Base-by-base conservation (phyloP, 352 stramenopile genomes). In the Globisporangium perplexum region DNA sequence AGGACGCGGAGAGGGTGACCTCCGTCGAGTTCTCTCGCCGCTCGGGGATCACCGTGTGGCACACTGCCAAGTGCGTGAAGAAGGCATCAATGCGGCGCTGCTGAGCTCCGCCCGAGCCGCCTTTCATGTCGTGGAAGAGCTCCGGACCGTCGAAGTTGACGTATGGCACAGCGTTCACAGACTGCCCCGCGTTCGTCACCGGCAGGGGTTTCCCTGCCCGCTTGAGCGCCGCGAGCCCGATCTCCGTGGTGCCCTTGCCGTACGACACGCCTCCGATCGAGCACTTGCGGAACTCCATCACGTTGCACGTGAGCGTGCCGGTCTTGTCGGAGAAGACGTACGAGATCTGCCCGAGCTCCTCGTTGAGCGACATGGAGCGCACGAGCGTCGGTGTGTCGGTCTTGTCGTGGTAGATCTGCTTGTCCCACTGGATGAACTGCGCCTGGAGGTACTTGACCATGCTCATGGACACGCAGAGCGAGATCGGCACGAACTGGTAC, bases 261-360 rank as follows among this genome's bases (percentile, higher is more conserved):
- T 97, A 98, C 1, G 87, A 88, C 12, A 88, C 54, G 0, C 93
- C 93, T 11, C 78, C 88, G 47, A 98, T 92, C 1, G 87, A 93
- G 55, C 92, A 97, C 54, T 96, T 96, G 28, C 93, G 74, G 47
- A 98, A 98, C 64, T 98, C 86, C 97, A 99, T 99, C 7, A 99
- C 78, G 71, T 99, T 99, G 66, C 95, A 97, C 1, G 97, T 99
- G 5, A 99, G 73, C n/a, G 97, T 99, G n/a, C 97, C 97, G 2
- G 97, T 99, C 63, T 99, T 99, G 72, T 99, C 97, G 1, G 86
- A 98, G 68, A 99, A 99, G 7, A 99, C 93, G 60, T 99, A 98
- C 28, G 96, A 88, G 46, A 99, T 96, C 77, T 98, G 90, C 3
- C 96, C 97, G 15, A 98, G 77, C 50, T 98, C 90, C 66, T 96